Evolutionary conservation across 2,329 filamentous ascomycete genomes (phyloP), one percentile per base, ranked within the genome.

Genomic region (Aspergillus aculeatus): DNA sequence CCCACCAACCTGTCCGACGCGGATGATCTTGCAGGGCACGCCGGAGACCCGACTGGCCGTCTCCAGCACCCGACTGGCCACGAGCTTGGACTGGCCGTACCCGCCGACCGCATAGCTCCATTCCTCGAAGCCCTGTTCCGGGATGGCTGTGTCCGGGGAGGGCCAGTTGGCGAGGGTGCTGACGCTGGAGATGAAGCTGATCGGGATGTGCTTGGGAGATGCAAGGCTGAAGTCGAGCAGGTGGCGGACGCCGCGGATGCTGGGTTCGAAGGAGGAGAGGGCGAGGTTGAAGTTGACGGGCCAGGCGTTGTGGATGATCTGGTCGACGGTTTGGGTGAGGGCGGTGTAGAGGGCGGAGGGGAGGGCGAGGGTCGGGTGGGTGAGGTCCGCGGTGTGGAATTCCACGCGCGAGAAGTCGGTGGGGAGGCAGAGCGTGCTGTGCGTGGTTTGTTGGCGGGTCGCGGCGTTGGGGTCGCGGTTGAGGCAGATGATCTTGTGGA

Each of bases 51-150:
- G 51, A 16, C 71, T 68, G 2, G 71, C 69, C 16, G 65, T 51
- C 1, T 62, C 65, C 54, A 83, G 79, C 41, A 84, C 71, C n/a
- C 77, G 75, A 56, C 83, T 81, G 0, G 75, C 77, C 0, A 79
- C 70, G 9, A 68, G 56, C 50, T 78, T 78, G 10, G 71, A 70
- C 57, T 76, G 67, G 0, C 66, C 71, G 48, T 77, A 78, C 4
- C 75, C 75, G 1, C 60, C 56, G 0, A 73, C 65, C 0, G 35
- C 70, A 50, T 67, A 78, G 76, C 57, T 52, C 9, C 56, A 53
- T 0, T 64, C 1, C 65, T 67, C 49, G 4, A 57, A 26, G n/a
- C 5, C 47, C 2, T 31, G 26, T n/a, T 54, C 19, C 1, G 56
- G 32, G n/a, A 56, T 19, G 0, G 26, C 38, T 24, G 3, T 47